phyloP scores from a whole-genome alignment of 192 early-diverging fungal genomes.

The Chytriomyces sp. region DNA sequence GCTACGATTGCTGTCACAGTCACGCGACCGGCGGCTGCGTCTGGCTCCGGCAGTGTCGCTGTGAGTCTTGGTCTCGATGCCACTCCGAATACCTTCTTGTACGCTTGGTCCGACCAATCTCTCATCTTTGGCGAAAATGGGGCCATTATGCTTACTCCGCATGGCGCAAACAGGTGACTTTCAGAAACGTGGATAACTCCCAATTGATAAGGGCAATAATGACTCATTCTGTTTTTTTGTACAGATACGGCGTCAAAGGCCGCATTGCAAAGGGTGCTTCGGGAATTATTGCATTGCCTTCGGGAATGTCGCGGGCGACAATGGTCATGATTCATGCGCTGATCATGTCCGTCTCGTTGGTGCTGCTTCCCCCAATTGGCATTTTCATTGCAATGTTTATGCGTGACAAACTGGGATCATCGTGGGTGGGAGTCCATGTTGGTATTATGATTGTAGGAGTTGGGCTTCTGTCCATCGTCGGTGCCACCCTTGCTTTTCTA shows the following conservation, averaged over 20 bases:
- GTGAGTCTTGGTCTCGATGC: slow-evolving; percentile 7
- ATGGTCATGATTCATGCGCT: background rate
- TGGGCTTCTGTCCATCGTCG: background rate
- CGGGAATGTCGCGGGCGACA: background rate
- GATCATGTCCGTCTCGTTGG: slow-evolving; percentile 10
- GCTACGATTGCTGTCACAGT: slow-evolving; percentile 15
- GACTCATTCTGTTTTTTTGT: too few relatives aligned
- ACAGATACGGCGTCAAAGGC: background rate
- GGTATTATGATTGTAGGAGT: slow-evolving; percentile 21
- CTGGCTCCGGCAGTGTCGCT: background rate
- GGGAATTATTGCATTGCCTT: slow-evolving; percentile 21
- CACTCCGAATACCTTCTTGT: slow-evolving; percentile 20
- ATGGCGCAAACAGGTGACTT: background rate
- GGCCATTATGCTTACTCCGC: background rate
- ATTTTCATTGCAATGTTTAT: slow-evolving; percentile 30
- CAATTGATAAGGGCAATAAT: too few relatives aligned
- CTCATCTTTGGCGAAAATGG: background rate
- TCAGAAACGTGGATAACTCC: too few relatives aligned
- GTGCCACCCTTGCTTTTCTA: slow-evolving; percentile 10
- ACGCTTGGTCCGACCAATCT: background rate
- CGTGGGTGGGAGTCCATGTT: slow-evolving; percentile 17
- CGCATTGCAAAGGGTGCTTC: background rate
- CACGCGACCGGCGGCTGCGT: background rate
- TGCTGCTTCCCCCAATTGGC: slow-evolving; percentile 2
- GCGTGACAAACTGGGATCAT: slow-evolving; percentile 9